Evolutionary conservation across 164 flowering plant species (phyloP), one percentile per base, ranked within the genome.

Genomic region (Platanus orientalis): DNA sequence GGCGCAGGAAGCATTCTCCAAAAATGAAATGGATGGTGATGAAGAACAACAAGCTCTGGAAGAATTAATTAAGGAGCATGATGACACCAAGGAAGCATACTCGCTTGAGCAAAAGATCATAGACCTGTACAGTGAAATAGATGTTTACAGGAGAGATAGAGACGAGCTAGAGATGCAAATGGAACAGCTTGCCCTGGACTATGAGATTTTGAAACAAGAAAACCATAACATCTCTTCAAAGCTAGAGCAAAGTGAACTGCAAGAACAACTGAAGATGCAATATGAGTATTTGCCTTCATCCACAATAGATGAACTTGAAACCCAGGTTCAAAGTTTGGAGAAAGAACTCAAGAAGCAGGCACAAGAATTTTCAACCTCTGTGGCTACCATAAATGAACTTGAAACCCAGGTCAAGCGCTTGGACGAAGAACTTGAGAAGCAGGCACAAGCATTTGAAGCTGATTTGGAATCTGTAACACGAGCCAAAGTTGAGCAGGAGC

Each of bases 401-500:
- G 81, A 86, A 78, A 63, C 59, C 51, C 84, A 79, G 49, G 69
- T 83, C 50, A 73, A 70, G 63, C 70, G 17, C 64, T 75, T 86
- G 75, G 88, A 88, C 74, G 81, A 90, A 70, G 88, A 87, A 63
- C 62, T 87, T 58, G 82, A 81, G 75, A 76, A 74, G 58, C 89
- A 83, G 63, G 84, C 78, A 19, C 76, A 73, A 53, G 81, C 58
- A 40, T 88, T 84, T 71, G 90, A 86, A 81, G 77, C 83, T 57
- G 92, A 88, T 75, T 71, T 95, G 51, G 94, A 84, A 49, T 76
- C 70, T 53, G 58, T 88, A 19, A 76, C 76, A 2, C 62, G 27
- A 45, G 81, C 80, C 47, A 94, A 85, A 80, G 83, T 92, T 34
- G 89, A 92, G 84, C 96, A 88, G 79, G 99, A 92, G 73, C 82